Conservation (phyloP, 768 basidiomycete genomes). For the Infundibulicybe gibba region DNA sequence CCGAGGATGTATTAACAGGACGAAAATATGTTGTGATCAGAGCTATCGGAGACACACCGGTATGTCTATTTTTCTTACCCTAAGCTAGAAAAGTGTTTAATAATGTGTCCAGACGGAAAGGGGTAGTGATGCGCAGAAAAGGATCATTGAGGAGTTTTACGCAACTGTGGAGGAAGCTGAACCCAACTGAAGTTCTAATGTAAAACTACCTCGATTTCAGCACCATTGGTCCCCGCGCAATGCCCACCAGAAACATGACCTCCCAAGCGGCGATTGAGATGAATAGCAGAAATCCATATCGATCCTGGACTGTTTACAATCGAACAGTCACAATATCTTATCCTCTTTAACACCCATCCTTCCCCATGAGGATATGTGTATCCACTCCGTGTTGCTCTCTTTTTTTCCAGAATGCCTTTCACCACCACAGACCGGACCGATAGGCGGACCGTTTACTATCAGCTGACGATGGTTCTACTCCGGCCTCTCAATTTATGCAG, state of each 20-base stretch:
- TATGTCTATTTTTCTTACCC: slow-evolving; percentile 17
- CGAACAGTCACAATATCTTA: too few species aligned
- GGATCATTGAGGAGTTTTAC: slow-evolving; percentile 85
- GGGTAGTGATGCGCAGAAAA: slow-evolving; percentile 66
- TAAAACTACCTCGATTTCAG: too few species aligned
- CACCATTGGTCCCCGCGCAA: too few species aligned
- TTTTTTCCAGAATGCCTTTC: too few species aligned
- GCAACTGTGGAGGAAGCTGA: slow-evolving; percentile 73
- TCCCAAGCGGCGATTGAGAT: too few species aligned
- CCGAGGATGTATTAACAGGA: slow-evolving; percentile 68
- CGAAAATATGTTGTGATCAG: slow-evolving; percentile 81
- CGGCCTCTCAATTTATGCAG: slow-evolving; percentile 6
- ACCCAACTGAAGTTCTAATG: slow-evolving; percentile 32
- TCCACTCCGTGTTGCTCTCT: too few species aligned
- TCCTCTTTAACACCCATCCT: too few species aligned
- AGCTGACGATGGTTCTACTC: slow-evolving; percentile 7
- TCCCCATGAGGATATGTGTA: too few species aligned
- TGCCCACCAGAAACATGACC: too few species aligned
- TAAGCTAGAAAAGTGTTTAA: neutral
- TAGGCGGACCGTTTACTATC: slow-evolving; percentile 14
- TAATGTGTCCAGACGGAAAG: slow-evolving; percentile 47
- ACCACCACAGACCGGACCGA: neutral
- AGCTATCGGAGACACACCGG: slow-evolving; percentile 58
- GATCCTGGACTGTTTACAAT: too few species aligned
- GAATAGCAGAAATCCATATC: too few species aligned